phyloP scores from a whole-genome alignment of 2,329 filamentous ascomycete genomes.

The Talaromyces sp. region DNA sequence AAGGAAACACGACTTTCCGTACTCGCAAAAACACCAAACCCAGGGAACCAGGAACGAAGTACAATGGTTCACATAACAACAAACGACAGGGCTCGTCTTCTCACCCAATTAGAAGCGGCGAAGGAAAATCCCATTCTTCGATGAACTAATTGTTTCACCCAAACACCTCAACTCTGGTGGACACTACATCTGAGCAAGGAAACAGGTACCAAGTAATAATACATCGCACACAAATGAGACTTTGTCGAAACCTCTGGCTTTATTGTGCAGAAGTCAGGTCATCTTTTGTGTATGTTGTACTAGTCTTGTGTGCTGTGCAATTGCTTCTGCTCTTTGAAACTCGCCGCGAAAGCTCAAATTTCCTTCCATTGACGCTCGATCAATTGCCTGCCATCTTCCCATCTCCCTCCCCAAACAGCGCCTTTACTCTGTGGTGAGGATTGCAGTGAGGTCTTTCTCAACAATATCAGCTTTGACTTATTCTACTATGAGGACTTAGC shows the following conservation, averaged over 20 bases:
- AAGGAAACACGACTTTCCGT: constrained; percentile 25
- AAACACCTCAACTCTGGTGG: neutral
- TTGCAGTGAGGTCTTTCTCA: neutral
- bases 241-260: neutral
- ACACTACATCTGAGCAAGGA: neutral
- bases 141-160: neutral
- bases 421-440: neutral
- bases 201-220: neutral
- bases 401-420: neutral
- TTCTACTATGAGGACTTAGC: neutral
- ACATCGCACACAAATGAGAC: neutral
- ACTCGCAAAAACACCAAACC: constrained; percentile 28
- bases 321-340: neutral
- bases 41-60: constrained; percentile 25
- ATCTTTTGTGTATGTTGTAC: neutral
- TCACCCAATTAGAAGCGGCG: constrained; percentile 18
- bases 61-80: constrained; percentile 12
- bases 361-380: neutral
- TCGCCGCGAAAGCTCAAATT: neutral
- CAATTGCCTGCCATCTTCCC: neutral
- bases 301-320: neutral
- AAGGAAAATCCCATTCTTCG: constrained; percentile 17
- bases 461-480: neutral
- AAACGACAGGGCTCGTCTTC: constrained; percentile 27
- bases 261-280: neutral